Percentiles rank a stretch among this genome's conserved stretches.
Conservation (phyloP, 2,329 filamentous ascomycete species). For the Ophiostoma montium region DNA sequence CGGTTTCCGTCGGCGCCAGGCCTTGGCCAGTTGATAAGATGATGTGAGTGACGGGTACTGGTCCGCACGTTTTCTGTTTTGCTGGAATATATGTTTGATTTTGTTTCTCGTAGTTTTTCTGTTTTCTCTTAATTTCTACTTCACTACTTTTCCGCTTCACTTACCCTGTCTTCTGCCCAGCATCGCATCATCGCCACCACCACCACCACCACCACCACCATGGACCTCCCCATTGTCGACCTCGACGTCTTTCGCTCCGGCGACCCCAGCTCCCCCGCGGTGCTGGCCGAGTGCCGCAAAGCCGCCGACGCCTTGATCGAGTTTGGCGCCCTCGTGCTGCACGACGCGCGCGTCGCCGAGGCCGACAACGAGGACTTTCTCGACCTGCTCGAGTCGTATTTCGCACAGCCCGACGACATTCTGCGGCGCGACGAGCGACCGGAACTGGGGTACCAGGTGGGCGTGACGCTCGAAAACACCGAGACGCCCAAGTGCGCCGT, state of each 20-base stretch:
- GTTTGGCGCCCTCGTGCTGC: conserved; percentile 45
- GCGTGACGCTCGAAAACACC: conserved; percentile 48
- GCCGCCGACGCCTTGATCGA: conserved; percentile 43
- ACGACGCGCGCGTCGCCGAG: conserved; percentile 44
- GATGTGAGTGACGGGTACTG: neutral
- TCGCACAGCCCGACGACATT: conserved; percentile 35
- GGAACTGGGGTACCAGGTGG: conserved; percentile 44
- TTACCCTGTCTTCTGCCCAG: no score
- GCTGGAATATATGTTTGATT: no score
- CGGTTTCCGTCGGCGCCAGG: conserved; percentile 1
- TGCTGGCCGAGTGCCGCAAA: conserved; percentile 36
- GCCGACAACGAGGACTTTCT: conserved; percentile 42
- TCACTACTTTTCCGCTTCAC: neutral
- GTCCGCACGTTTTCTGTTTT: neutral
- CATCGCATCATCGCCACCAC: neutral
- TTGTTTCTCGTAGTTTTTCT: no score
- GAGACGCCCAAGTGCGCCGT: conserved; percentile 51
- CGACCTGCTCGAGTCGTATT: conserved; percentile 51
- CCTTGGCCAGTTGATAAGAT: neutral
- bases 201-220: conserved; percentile 17
- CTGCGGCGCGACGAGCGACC: conserved; percentile 40
- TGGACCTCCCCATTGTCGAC: conserved; percentile 47
- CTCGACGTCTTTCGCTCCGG: conserved; percentile 28
- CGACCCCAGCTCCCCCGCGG: conserved; percentile 27
- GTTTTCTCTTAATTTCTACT: neutral